Base-by-base conservation (phyloP, 1,284 basidiomycete species). In the Cystobasidium sp. region DNA sequence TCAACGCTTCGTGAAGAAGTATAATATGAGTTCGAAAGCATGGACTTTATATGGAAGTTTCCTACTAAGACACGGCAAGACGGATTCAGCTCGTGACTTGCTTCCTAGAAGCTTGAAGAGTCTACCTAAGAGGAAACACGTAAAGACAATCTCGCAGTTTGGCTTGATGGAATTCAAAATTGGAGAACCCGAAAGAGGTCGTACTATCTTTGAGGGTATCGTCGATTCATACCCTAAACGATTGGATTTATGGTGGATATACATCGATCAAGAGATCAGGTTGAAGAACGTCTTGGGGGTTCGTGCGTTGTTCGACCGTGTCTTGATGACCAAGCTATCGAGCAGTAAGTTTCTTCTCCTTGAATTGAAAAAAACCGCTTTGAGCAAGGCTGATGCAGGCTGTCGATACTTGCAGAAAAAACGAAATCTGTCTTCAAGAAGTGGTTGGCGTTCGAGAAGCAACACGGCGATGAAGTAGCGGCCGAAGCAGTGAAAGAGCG, bases 191-290 rank as follows among this genome's bases (percentile, higher is more conserved):
- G 97, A 99, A 83, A 88, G 96, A 62, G 97, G 94, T 22, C 91
- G 92, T 81, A 98, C 96, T 0, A 87, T 99, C 69, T 99, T 97
- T 76, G 97, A 99, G 82, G 97, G 96, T 47, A 91, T 99, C 71
- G 86, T 99, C 41, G 93, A 96, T 81, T 92, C 90, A 16, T 93
- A 97, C 84, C 90, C 94, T 2, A 97, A 95, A 82, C 88, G 94
- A 62, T 90, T 94, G 85, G 96, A 99, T 82, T 84, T 98, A 52
- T 99, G 97, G 95, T 92, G 91, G 73, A 86, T 98, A 71, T 99
- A 99, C 83, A 90, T 98, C 81, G 97, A 99, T 81, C 94, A 97
- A 89, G 92, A 98, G 81, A 89, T 89, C 6, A 86, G 87, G 58
- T 88, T 90, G 81, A 84, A 86, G 24, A 88, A 96, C 82, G 89